phyloP scores from a whole-genome alignment of 306 rosid species.

The Fragaria vesca region DNA sequence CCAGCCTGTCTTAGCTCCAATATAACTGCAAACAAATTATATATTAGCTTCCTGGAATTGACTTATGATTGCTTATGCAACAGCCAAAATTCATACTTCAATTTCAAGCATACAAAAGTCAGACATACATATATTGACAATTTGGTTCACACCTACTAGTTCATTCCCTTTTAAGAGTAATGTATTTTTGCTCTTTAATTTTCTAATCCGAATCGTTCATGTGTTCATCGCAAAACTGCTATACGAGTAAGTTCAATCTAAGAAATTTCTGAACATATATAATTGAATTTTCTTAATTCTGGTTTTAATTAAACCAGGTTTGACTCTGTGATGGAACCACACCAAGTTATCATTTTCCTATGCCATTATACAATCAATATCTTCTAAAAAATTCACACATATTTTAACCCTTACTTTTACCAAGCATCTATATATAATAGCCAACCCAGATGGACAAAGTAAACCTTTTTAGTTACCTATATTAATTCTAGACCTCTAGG shows the following conservation, averaged over 20 bases:
- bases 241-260: neutral
- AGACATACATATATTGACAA: neutral
- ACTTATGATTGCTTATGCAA: constrained; percentile 17
- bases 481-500: constrained; percentile 20
- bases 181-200: neutral
- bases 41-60: constrained; percentile 20
- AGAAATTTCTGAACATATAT: neutral
- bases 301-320: neutral
- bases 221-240: neutral
- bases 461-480: constrained; percentile 36
- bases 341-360: neutral
- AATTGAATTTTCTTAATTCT: neutral
- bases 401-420: constrained; percentile 23
- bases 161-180: neutral
- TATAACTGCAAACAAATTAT: constrained; percentile 34
- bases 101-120: constrained; percentile 12
- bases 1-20: constrained; percentile 52
- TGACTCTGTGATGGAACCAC: neutral
- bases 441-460: constrained; percentile 49
- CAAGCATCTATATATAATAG: constrained; percentile 38
- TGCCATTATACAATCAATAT: neutral
- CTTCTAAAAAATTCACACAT: neutral
- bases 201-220: neutral
- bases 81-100: neutral
- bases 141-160: neutral